Evolutionary conservation across 345 rosid genomes (phyloP), one percentile per base, ranked within the genome.

Genomic region (Camelina laxa): DNA sequence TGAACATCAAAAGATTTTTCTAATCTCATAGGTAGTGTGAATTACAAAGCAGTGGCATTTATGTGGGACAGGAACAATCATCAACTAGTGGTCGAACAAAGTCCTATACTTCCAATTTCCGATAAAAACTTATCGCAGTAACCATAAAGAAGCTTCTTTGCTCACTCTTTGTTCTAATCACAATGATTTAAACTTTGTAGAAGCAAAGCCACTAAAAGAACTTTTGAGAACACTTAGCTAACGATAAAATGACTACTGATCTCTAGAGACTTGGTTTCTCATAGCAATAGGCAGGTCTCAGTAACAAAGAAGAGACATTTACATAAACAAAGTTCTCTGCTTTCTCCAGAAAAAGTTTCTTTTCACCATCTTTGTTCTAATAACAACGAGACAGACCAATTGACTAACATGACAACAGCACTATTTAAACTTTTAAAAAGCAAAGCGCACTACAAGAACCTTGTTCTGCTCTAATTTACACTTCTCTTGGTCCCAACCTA

Each of bases 401-500:
- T 13, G 20, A 35, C 13, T 3, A 6, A 66, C 17, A 57, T 63
- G 20, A 62, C 20, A 61, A 61, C 42, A 56, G 10, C 36, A 16
- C 62, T n/a, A 58, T 50, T 0, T 6, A 13, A 30, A 55, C 56
- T 8, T 64, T 38, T 2, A 1, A 39, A 27, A 71, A 36, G 67
- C 21, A 61, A 54, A 41, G 5, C 16, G 36, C 59, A 74, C 31
- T 9, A 56, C 9, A 45, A 33, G 20, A 13, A 24, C 53, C 17
- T 53, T 33, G 22, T 60, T 69, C 13, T 27, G 4, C 19, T 42
- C 5, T 5, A 59, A 27, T 27, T 59, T 36, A 47, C 16, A 27
- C 4, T 13, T 51, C 39, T 27, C 60, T 41, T 60, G 69, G 68
- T 60, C 79, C 74, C 62, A 75, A 39, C 48, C 41, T 5, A 54